Evolutionary conservation across 768 basidiomycete species (phyloP).

Genomic region (Brasilioporus rufonigricans): DNA sequence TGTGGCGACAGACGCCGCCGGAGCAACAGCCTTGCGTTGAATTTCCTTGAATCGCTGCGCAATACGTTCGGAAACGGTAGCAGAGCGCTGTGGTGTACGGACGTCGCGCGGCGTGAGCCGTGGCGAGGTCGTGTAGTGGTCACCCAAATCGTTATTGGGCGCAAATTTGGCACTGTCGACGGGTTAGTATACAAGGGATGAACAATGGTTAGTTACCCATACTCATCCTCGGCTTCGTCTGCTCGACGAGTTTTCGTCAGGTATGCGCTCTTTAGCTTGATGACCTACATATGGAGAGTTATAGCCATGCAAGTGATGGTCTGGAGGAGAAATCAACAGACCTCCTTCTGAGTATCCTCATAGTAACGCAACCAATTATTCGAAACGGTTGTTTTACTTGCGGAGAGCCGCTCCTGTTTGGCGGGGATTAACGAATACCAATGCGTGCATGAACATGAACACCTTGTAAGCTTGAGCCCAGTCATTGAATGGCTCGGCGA

Average conservation of each 20-base stretch:
- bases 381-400: constrained; percentile 55
- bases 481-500: constrained; percentile 74
- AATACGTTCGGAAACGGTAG: constrained; percentile 87
- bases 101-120: constrained; percentile 55
- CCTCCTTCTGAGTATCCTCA: constrained; percentile 65
- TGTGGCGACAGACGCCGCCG: constrained; percentile 29
- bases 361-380: constrained; percentile 70
- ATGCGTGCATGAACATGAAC: constrained; percentile 2
- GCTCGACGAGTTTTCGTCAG: constrained; percentile 75
- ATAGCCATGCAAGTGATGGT: background rate
- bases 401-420: constrained; percentile 56
- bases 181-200: constrained; percentile 3
- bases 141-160: constrained; percentile 58
- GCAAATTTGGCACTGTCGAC: constrained; percentile 78
- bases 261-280: constrained; percentile 75
- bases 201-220: constrained; percentile 30
- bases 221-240: constrained; percentile 96
- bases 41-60: constrained; percentile 79
- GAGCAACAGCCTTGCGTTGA: constrained; percentile 50
- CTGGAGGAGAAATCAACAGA: constrained; percentile 28
- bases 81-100: constrained; percentile 59
- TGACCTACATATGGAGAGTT: constrained; percentile 34
- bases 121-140: constrained; percentile 84
- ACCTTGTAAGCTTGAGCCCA: constrained; percentile 82
- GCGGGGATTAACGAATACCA: constrained; percentile 14